phyloP scores from a whole-genome alignment of 208 protist genomes.

The Angomonas desouzai region DNA sequence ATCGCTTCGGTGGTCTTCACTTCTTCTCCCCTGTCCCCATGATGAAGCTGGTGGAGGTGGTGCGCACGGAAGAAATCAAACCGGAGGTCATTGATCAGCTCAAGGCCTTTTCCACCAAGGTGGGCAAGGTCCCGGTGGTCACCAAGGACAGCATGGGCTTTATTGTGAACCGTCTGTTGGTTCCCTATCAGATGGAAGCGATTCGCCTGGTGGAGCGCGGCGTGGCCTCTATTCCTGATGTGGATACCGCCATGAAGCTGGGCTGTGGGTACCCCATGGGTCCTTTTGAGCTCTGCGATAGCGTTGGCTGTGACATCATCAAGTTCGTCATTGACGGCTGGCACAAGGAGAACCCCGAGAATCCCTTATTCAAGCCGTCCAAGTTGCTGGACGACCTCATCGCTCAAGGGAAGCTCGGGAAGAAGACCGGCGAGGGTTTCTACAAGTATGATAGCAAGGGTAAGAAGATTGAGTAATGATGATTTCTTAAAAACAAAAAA shows the following conservation, averaged over 20 bases:
- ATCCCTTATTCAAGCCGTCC: too few relatives aligned
- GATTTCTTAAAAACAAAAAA: too few relatives aligned
- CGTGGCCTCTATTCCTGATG: constrained; percentile 37
- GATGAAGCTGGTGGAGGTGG: constrained; percentile 93
- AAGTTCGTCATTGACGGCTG: constrained; percentile 70
- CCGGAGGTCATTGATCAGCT: constrained; percentile 68
- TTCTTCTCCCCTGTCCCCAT: constrained; percentile 94
- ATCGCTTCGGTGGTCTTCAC: constrained; percentile 92
- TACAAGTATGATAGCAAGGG: constrained; percentile 78
- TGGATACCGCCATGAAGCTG: constrained; percentile 78
- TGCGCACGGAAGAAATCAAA: constrained; percentile 74
- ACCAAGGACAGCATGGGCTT: constrained; percentile 87
- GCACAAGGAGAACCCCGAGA: constrained; percentile 54
- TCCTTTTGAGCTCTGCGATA: constrained; percentile 86
- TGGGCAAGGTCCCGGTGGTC: constrained; percentile 92
- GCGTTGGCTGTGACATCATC: constrained; percentile 91
- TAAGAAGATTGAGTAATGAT: too few relatives aligned
- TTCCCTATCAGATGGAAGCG: constrained; percentile 84
- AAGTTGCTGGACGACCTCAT: too few relatives aligned
- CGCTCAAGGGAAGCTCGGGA: constrained; percentile 76
- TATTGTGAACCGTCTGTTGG: constrained; percentile 83
- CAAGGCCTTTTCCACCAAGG: constrained; percentile 70
- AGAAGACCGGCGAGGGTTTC: constrained; percentile 89
- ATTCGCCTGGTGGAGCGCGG: constrained; percentile 56
- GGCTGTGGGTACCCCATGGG: constrained; percentile 92